Percentiles rank a stretch among this genome's conserved stretches.
Conservation (phyloP, 805 yeast species). For the Ogataea trehaloabstinens region DNA sequence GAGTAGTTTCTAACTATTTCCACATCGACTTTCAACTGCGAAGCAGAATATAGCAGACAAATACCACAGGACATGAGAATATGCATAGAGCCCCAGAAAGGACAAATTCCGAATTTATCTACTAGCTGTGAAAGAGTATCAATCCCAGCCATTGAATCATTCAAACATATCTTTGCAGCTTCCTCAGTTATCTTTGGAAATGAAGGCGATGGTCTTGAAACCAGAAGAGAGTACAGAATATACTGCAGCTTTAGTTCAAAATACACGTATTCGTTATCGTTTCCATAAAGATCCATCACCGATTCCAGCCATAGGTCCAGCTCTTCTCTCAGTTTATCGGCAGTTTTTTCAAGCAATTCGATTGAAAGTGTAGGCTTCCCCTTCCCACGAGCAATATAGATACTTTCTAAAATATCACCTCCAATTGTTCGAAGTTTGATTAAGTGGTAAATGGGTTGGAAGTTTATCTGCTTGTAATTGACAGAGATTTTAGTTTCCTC, state of each 20-base stretch:
- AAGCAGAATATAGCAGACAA: slow-evolving; percentile 1
- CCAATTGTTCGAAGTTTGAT: slow-evolving; percentile 3
- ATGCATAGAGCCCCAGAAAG: slow-evolving; percentile 5
- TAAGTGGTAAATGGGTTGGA: slow-evolving; percentile 1
- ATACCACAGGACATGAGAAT: slow-evolving; percentile 2
- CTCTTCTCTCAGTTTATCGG: slow-evolving; percentile 4
- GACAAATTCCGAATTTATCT: not conserved
- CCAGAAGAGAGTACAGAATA: not conserved
- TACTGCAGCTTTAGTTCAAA: slow-evolving; percentile 1
- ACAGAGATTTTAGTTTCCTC: not conserved
- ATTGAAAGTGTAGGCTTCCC: not conserved
- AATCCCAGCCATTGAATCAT: slow-evolving; percentile 3
- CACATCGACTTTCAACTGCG: not conserved
- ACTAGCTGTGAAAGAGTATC: slow-evolving; percentile 1
- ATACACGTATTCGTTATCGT: not conserved
- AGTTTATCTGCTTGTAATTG: not conserved
- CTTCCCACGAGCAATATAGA: slow-evolving; percentile 2
- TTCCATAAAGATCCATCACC: slow-evolving; percentile 3
- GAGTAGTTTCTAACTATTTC: not conserved
- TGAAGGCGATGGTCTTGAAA: slow-evolving; percentile 5
- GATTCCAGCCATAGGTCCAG: slow-evolving; percentile 5
- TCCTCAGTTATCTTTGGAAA: slow-evolving; percentile 2
- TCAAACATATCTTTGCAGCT: slow-evolving; percentile 2
- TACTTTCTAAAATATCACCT: slow-evolving; percentile 6
- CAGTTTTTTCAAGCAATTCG: slow-evolving; percentile 1